Percentiles rank a stretch among this genome's conserved stretches.
Evolutionary conservation across 495 filamentous ascomycete genomes (phyloP).

Genomic region (Lineolata rhizophorae): DNA sequence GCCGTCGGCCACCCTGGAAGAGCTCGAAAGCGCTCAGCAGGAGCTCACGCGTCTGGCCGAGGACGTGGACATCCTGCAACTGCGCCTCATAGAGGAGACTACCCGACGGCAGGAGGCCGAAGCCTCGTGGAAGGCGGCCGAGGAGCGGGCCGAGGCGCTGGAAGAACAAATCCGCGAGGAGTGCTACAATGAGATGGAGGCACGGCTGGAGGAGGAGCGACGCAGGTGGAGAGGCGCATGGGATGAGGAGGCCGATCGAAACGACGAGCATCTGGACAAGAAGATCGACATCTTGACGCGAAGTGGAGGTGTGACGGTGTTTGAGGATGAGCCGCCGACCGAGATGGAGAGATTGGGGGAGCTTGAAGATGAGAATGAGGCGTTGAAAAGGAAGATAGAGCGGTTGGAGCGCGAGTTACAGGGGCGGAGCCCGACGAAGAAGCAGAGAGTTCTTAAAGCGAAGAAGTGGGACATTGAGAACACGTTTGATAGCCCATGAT

Average conservation of each 20-base stretch:
- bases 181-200: conserved; percentile 69
- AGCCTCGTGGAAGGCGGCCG: conserved; percentile 20
- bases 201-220: conserved; percentile 46
- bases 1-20: conserved; percentile 28
- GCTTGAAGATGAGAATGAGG: conserved; percentile 18
- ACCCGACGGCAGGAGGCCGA: conserved; percentile 24
- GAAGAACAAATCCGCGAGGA: conserved; percentile 84
- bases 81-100: conserved; percentile 41
- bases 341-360: conserved; percentile 9
- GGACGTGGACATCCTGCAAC: conserved; percentile 42
- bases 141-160: conserved; percentile 45
- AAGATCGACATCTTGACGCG: conserved; percentile 75
- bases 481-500: conserved; percentile 1
- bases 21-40: conserved; percentile 50
- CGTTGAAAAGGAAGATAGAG: conserved; percentile 14
- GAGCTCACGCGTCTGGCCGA: conserved; percentile 55
- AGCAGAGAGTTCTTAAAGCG: conserved; percentile 20
- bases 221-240: conserved; percentile 52
- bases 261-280: conserved; percentile 66
- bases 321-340: conserved; percentile 10
- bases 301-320: conserved; percentile 22
- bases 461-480: conserved; percentile 17
- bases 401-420: conserved; percentile 12
- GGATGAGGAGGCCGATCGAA: conserved; percentile 39
- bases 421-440: conserved; percentile 18